A percentile compares a stretch with the other conserved stretches of the same genome.
Evolutionary conservation across 257 asterid species (phyloP).

Genomic region (Henckelia pumila): DNA sequence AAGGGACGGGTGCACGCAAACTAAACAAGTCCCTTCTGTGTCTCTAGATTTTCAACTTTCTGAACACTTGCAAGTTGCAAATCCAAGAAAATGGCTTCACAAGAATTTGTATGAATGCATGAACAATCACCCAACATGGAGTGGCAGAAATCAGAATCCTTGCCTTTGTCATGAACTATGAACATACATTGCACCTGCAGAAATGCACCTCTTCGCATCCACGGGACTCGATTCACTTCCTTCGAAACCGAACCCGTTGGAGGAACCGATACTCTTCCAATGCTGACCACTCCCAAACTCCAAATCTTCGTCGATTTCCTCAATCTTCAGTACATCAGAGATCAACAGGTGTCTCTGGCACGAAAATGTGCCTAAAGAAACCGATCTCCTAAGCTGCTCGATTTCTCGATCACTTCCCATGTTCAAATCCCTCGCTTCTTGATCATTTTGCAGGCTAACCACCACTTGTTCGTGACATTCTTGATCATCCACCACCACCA

Average conservation of each 20-base stretch:
- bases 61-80: not conserved
- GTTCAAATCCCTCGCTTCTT: not conserved
- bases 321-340: conserved; percentile 37
- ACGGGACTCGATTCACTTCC: conserved; percentile 27
- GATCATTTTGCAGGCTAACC: conserved; percentile 19
- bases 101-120: too few relatives aligned
- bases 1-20: not conserved
- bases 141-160: too few relatives aligned
- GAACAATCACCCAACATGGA: conserved; percentile 28
- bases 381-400: conserved; percentile 39
- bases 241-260: conserved; percentile 25
- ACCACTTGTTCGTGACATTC: conserved; percentile 22
- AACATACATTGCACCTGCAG: conserved; percentile 43
- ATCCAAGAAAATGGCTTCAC: too few relatives aligned
- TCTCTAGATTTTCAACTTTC: too few relatives aligned
- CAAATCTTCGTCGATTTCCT: conserved; percentile 33
- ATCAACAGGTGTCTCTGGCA: conserved; percentile 27
- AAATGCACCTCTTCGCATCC: conserved; percentile 47
- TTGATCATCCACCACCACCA: conserved; percentile 44
- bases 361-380: conserved; percentile 41
- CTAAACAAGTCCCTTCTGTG: not conserved
- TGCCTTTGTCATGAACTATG: conserved; percentile 34
- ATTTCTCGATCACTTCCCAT: conserved; percentile 12
- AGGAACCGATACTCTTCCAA: conserved; percentile 42
- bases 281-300: conserved; percentile 23